Base-by-base conservation (phyloP, 257 asterid genomes). In the Thymus mandschuricus region DNA sequence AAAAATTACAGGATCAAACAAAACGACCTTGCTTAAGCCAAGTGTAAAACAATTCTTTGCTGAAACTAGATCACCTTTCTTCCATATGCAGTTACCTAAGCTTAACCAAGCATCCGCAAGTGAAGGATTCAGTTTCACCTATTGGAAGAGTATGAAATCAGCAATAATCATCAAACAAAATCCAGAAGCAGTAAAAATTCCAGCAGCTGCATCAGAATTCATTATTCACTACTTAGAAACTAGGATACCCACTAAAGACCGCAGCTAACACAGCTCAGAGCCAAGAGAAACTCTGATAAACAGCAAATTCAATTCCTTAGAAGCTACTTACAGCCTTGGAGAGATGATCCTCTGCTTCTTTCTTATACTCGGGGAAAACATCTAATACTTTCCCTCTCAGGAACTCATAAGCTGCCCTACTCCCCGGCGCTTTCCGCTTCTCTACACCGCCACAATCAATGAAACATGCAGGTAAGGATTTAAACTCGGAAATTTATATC, bases 311-410 rank as follows among this genome's bases (percentile, higher is more conserved):
- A 66, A 33, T 15, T 52, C 51, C 33, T 45, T n/a, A 45, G 38
- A 43, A 48, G 8, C 15, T 33, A 84, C 96, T 84, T 69, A 89
- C 98, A 73, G 98, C 90, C 86, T 93, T 93, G 58, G 97, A 89
- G 54, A 93, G 91, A 88, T 89, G 98, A 78, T 91, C 96, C 81
- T 91, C 98, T 2, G 98, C 98, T 70, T 93, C 97, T 70, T 93
- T 93, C 80, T 83, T 89, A 60, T 87, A 89, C 10, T 87, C 91
- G 2, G 96, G 88, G 35, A 89, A 81, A 59, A 79, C 97, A 84
- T 93, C 97, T 79, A 91, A 69, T 11, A 91, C 78, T 68, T 89
- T 91, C 13, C 98, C 97, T 82, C 90, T 82, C 73, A 94, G 83
- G 81, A 87, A 89, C 86, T 94, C 97, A 48, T 85, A 86, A 45